Evolutionary conservation across 495 filamentous ascomycete species (phyloP).

Genomic region (Xylaria castorea): DNA sequence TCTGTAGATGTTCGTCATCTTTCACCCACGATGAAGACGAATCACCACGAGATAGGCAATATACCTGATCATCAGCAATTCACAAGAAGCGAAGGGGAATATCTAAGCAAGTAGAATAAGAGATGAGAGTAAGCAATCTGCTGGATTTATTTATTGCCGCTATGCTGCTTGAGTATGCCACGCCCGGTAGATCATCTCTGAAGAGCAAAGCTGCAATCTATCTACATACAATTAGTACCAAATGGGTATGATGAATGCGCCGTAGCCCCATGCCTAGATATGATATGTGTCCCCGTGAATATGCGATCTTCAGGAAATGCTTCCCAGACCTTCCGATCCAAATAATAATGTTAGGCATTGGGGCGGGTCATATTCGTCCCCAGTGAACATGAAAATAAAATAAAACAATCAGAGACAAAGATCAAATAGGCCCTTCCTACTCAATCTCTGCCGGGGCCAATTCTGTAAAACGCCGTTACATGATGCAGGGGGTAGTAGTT

Average conservation of each 20-base stretch:
- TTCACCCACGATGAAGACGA: neutral
- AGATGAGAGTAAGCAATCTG: neutral
- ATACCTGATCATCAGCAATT: neutral
- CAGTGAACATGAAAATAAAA: neutral
- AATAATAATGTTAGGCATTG: neutral
- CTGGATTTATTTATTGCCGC: neutral
- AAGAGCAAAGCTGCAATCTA: neutral
- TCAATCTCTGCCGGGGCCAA: slow-evolving; percentile 8
- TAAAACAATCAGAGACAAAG: neutral
- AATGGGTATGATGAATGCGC: slow-evolving; percentile 7
- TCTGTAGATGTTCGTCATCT: neutral
- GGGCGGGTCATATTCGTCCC: neutral
- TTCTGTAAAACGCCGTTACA: slow-evolving; percentile 20
- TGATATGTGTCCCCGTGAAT: neutral
- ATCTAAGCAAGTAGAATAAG: neutral
- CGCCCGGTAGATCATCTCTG: slow-evolving; percentile 7
- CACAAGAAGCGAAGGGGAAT: neutral
- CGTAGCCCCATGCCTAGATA: neutral
- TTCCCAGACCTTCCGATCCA: neutral
- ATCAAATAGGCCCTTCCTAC: neutral
- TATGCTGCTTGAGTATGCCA: neutral
- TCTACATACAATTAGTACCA: neutral
- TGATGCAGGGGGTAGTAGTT: slow-evolving; percentile 5
- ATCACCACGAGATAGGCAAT: neutral
- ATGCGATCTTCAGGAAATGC: neutral